Conservation (phyloP, 805 yeast genomes). For the Pichia paraexigua region DNA sequence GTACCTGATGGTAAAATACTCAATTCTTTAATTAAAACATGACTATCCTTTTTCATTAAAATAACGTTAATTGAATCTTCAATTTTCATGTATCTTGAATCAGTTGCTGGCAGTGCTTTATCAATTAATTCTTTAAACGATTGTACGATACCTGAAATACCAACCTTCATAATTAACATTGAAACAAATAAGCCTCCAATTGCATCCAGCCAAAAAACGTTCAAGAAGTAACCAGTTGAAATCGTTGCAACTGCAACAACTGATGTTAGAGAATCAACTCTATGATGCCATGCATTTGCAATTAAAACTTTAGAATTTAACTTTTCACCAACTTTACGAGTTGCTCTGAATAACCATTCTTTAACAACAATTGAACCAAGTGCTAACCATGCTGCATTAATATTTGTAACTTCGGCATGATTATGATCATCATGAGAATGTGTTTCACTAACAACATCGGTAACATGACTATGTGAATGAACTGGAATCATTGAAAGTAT, state of each 20-base stretch:
- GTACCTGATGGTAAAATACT: constrained; percentile 48
- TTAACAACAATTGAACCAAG: constrained; percentile 79
- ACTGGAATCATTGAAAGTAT: constrained; percentile 40
- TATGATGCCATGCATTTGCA: constrained; percentile 98
- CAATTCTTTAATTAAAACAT: constrained; percentile 31
- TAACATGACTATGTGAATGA: constrained; percentile 47
- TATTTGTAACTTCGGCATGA: constrained; percentile 32
- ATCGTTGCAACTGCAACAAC: constrained; percentile 85
- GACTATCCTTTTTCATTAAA: constrained; percentile 27
- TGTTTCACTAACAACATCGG: constrained; percentile 6
- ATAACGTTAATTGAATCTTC: constrained; percentile 29
- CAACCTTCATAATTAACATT: constrained; percentile 73
- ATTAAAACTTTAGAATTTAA: constrained; percentile 82
- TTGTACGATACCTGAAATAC: constrained; percentile 60
- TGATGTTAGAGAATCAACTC: constrained; percentile 90
- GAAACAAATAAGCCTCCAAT: constrained; percentile 89
- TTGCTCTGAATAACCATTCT: constrained; percentile 81
- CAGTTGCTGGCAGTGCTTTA: constrained; percentile 46
- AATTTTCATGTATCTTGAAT: constrained; percentile 39
- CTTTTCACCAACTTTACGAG: constrained; percentile 68
- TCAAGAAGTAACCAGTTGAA: constrained; percentile 71
- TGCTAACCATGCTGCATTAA: constrained; percentile 96
- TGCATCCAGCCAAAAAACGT: constrained; percentile 81
- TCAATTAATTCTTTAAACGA: constrained; percentile 77
- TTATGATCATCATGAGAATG: constrained; percentile 32